These are phyloP conservation scores for Acanthamoeba lenticulata DNA, from an alignment of 208 protist species.

Conservation along the genomic window DNA sequence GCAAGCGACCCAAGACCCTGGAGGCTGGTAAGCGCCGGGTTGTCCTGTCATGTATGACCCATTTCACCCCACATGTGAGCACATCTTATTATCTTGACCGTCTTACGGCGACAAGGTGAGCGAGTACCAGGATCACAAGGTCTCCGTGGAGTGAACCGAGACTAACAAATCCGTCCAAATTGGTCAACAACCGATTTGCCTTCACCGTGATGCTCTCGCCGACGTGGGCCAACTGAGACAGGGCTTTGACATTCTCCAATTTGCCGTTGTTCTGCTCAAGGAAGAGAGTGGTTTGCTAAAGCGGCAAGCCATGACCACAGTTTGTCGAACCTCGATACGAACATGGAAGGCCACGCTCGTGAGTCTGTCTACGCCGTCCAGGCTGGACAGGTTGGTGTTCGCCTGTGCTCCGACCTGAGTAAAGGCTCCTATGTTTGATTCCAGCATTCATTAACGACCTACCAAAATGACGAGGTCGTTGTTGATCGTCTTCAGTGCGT, in stretches of 20 bases:
- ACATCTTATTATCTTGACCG: not conserved
- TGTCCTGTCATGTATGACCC: no score
- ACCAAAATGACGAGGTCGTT: not conserved
- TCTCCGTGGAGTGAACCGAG: not conserved
- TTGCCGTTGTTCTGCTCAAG: not conserved
- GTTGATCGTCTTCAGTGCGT: not conserved
- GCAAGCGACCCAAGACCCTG: not conserved
- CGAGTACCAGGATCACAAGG: not conserved
- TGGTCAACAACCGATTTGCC: not conserved
- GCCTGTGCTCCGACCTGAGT: not conserved
- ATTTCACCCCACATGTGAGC: no score
- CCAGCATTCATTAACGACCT: no score
- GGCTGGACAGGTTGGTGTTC: not conserved
- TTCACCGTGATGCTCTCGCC: not conserved
- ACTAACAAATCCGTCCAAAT: not conserved
- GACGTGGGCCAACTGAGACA: not conserved
- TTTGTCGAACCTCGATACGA: not conserved
- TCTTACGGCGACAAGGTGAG: not conserved
- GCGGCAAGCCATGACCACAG: not conserved
- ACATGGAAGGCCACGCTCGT: not conserved
- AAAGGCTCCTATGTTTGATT: not conserved
- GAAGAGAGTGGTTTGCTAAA: not conserved
- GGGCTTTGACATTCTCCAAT: not conserved
- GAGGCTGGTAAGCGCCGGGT: not conserved
- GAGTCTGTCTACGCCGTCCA: not conserved